Conservation (phyloP, 345 rosid species). For the Citrus cavaleriei region DNA sequence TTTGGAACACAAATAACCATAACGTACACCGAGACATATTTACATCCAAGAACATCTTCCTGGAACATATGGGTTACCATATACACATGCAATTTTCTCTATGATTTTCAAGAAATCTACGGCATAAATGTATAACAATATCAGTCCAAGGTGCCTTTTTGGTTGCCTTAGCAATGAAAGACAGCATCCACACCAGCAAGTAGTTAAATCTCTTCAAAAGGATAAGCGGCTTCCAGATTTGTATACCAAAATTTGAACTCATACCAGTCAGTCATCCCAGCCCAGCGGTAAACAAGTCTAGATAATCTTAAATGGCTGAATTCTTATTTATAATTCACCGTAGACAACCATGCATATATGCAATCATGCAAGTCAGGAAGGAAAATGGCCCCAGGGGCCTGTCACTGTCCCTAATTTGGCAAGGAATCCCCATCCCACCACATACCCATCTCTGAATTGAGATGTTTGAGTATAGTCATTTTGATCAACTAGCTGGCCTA, state of each 20-base stretch:
- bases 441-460: background rate
- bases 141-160: background rate
- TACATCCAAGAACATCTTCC: background rate
- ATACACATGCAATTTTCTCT: background rate
- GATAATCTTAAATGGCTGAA: background rate
- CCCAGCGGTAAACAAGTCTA: no score
- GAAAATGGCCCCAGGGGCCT: background rate
- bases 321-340: background rate
- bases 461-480: background rate
- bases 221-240: no score
- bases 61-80: background rate
- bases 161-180: background rate
- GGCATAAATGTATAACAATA: no score
- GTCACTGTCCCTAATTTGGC: background rate
- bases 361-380: background rate
- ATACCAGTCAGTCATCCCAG: no score
- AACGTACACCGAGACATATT: no score
- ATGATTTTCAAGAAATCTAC: background rate
- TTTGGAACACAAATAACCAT: background rate
- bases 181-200: background rate
- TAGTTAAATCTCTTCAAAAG: background rate
- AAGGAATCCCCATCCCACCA: background rate
- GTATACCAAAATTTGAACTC: no score
- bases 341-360: background rate
- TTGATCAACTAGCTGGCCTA: background rate